These are phyloP conservation scores for Drosera capensis DNA, from an alignment of 148 eudicot species.

Conservation along the genomic window DNA sequence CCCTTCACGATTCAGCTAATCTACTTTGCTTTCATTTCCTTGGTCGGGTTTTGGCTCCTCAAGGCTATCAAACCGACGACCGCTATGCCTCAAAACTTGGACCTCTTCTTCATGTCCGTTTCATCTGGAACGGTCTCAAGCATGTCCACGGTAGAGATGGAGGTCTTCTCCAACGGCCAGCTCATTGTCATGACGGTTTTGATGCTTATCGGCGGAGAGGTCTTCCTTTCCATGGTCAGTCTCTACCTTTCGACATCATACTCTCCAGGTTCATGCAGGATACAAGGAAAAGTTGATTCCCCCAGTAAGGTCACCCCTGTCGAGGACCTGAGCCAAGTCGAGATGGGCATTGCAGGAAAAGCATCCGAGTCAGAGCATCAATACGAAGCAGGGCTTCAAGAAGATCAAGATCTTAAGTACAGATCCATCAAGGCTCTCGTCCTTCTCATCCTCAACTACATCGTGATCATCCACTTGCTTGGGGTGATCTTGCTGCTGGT, in stretches of 20 bases:
- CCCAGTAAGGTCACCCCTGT: slow-evolving; percentile 2
- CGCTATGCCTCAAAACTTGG: slow-evolving; percentile 9
- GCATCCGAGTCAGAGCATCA: too few relatives aligned
- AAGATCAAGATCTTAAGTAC: slow-evolving; percentile 8
- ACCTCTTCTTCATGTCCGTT: slow-evolving; percentile 44
- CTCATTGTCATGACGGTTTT: slow-evolving; percentile 36
- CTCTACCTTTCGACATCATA: slow-evolving; percentile 21
- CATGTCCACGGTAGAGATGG: slow-evolving; percentile 67
- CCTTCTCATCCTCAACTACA: slow-evolving; percentile 21
- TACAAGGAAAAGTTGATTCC: background rate
- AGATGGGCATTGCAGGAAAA: slow-evolving; percentile 4
- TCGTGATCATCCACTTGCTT: slow-evolving; percentile 16
- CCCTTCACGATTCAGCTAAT: slow-evolving; percentile 24
- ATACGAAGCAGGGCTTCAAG: slow-evolving; percentile 7
- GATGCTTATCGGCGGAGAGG: slow-evolving; percentile 63
- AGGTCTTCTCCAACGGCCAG: slow-evolving; percentile 48
- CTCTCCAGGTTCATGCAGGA: slow-evolving; percentile 1
- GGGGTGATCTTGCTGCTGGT: slow-evolving; percentile 17
- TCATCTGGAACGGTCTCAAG: slow-evolving; percentile 49
- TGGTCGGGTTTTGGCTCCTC: slow-evolving; percentile 13
- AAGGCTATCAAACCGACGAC: slow-evolving; percentile 15
- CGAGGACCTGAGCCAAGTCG: slow-evolving; percentile 4
- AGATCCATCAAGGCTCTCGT: slow-evolving; percentile 25
- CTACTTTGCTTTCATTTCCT: slow-evolving; percentile 25
- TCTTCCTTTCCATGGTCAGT: slow-evolving; percentile 41